Conservation (phyloP, 2,329 filamentous ascomycete species). For the Emergomyces orientalis region DNA sequence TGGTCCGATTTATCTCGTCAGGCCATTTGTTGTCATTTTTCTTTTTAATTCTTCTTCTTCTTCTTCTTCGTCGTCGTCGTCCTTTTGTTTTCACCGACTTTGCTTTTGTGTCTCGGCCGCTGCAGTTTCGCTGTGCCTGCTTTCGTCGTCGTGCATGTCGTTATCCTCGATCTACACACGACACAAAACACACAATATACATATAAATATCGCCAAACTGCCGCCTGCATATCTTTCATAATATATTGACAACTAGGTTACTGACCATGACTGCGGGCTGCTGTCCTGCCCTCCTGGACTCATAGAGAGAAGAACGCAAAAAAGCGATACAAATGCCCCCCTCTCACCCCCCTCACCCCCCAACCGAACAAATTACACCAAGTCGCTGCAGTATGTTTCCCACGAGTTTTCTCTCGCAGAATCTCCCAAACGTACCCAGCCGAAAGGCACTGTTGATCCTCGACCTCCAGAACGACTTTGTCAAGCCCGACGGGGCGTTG, state of each 20-base stretch:
- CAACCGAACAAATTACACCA: not conserved
- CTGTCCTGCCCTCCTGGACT: not conserved
- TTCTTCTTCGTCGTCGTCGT: too few relatives aligned
- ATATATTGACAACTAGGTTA: not conserved
- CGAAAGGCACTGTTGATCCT: conserved; percentile 67
- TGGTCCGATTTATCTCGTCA: too few relatives aligned
- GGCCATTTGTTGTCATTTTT: too few relatives aligned
- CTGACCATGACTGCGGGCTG: not conserved
- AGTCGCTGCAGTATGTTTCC: conserved; percentile 8
- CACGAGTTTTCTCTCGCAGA: conserved; percentile 10
- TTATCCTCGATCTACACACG: not conserved
- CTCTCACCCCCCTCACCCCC: not conserved
- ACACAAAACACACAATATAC: not conserved
- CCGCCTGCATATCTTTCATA: not conserved
- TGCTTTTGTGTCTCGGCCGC: not conserved
- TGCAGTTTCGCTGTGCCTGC: too few relatives aligned
- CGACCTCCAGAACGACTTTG: conserved; percentile 86
- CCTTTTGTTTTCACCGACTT: too few relatives aligned
- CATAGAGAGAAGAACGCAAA: not conserved
- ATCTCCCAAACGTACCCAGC: conserved; percentile 39
- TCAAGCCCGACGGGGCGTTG: conserved; percentile 58
- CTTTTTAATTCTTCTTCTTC: too few relatives aligned
- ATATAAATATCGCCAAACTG: not conserved
- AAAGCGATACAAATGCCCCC: too few relatives aligned
- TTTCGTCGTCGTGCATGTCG: not conserved